A percentile compares a stretch with the other conserved stretches of the same genome.
phyloP scores from a whole-genome alignment of 805 yeast genomes.

The Wickerhamiella cacticola region DNA sequence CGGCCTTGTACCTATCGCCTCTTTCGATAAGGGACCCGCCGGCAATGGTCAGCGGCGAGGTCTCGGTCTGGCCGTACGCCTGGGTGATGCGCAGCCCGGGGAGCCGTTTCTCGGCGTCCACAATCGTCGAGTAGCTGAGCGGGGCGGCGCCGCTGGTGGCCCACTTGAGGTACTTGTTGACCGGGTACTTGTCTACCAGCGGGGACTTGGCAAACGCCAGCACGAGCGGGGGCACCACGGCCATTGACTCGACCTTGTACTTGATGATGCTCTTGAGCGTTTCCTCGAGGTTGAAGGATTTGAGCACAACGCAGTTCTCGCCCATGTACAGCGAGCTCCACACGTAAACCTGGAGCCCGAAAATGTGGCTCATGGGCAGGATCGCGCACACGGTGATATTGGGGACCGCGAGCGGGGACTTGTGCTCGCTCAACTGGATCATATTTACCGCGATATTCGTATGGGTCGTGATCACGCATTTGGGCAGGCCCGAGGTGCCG shows the following conservation, averaged over 20 bases:
- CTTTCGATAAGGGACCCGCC: slow-evolving; percentile 18
- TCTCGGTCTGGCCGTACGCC: slow-evolving; percentile 41
- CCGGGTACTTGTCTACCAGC: slow-evolving; percentile 33
- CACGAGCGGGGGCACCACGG: slow-evolving; percentile 34
- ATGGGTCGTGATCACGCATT: slow-evolving; percentile 58
- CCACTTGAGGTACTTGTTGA: slow-evolving; percentile 32
- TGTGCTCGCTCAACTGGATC: slow-evolving; percentile 13
- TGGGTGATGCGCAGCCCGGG: slow-evolving; percentile 14
- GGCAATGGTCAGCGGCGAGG: slow-evolving; percentile 36
- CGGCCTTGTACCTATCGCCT: slow-evolving; percentile 27
- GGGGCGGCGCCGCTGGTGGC: slow-evolving; percentile 37
- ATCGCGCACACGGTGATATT: slow-evolving; percentile 28
- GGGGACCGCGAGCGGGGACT: slow-evolving; percentile 18
- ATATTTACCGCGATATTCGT: slow-evolving; percentile 35
- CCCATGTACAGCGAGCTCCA: slow-evolving; percentile 18
- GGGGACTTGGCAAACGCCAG: slow-evolving; percentile 36
- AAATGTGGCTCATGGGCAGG: slow-evolving; percentile 25
- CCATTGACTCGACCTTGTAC: slow-evolving; percentile 30
- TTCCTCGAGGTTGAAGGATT: slow-evolving; percentile 24
- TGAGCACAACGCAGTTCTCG: slow-evolving; percentile 20
- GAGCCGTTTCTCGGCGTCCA: not conserved
- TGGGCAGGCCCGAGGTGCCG: slow-evolving; percentile 46
- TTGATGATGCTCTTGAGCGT: slow-evolving; percentile 22
- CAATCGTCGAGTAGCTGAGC: slow-evolving; percentile 22
- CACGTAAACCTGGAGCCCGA: slow-evolving; percentile 26